Evolutionary conservation across 192 early-diverging fungal species (phyloP), one percentile per base, ranked within the genome.

Genomic region (Allomyces javanicus): DNA sequence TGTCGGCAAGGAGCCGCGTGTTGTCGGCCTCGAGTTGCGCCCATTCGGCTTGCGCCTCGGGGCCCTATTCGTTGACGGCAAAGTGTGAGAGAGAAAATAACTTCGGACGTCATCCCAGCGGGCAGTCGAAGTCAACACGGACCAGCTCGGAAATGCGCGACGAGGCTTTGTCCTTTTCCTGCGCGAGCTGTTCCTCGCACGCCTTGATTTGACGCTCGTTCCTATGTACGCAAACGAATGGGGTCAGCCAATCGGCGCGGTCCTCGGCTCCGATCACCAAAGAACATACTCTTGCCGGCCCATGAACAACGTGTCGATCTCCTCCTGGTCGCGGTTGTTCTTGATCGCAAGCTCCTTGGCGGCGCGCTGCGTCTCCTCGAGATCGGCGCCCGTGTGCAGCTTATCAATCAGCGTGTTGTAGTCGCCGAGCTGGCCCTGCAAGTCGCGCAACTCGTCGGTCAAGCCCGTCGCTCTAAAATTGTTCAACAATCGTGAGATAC

Each of bases 341-440:
- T 82, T 77, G 0, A 69, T 67, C 66, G 75, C 74, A 6, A 82
- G 25, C 64, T 78, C 73, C n/a, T 71, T 68, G 61, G 65, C 74
- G 5, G 77, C 72, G 67, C 75, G 70, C 70, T 82, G 76, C 62
- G 83, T 72, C 65, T 84, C 83, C 43, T 79, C 74, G 58, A 82
- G 67, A 67, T 84, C 83, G 12, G 78, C 67, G 62, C 81, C 83
- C 11, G 79, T 77, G 65, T 84, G 77, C 19, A 82, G 73, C 67
- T 82, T 79, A 69, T 82, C 79, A 9, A 82, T 75, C 1, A 82
- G 68, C 2, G 73, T 77, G 69, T 82, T 82, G 61, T 73, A 74
- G 66, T 84, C 79, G 22, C 80, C 79, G 12, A 82, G 72, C 64
- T 79, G 79, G 1, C 77, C 77, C 67, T 81, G 80, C 19, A 84